phyloP scores from a whole-genome alignment of 805 yeast genomes.

The Hanseniaspora hatyaiensis region DNA sequence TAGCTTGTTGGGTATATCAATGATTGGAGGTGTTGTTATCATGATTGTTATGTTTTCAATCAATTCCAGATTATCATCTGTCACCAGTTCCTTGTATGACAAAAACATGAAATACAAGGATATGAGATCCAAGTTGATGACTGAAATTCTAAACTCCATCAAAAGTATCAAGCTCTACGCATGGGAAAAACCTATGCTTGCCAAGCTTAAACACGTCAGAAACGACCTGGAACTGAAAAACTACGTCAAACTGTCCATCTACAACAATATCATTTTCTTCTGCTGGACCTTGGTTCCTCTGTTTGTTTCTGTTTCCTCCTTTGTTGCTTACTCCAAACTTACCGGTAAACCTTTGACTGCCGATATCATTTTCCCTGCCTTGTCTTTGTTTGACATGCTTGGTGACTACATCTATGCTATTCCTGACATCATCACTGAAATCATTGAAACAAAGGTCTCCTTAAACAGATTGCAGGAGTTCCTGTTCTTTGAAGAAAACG shows the following conservation, averaged over 20 bases:
- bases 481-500: constrained; percentile 38
- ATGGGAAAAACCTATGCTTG: constrained; percentile 57
- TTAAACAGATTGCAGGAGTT: constrained; percentile 42
- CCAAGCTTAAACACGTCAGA: constrained; percentile 41
- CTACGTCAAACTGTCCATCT: constrained; percentile 38
- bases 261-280: constrained; percentile 39
- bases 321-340: constrained; percentile 41
- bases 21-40: constrained; percentile 44
- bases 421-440: constrained; percentile 45
- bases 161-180: constrained; percentile 57
- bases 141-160: constrained; percentile 48
- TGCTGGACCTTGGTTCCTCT: constrained; percentile 58
- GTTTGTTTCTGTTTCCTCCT: constrained; percentile 50
- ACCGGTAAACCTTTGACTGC: constrained; percentile 46
- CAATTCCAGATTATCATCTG: constrained; percentile 38
- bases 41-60: constrained; percentile 49
- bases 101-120: constrained; percentile 55
- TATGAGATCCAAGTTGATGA: constrained; percentile 44
- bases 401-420: constrained; percentile 48
- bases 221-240: constrained; percentile 47
- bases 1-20: constrained; percentile 45
- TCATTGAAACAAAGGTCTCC: constrained; percentile 51
- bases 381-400: constrained; percentile 47
- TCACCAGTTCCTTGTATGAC: constrained; percentile 37
- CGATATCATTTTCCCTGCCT: constrained; percentile 58